These are phyloP conservation scores for Xylaria nigripes DNA, from an alignment of 495 filamentous ascomycete species.

Conservation along the genomic window DNA sequence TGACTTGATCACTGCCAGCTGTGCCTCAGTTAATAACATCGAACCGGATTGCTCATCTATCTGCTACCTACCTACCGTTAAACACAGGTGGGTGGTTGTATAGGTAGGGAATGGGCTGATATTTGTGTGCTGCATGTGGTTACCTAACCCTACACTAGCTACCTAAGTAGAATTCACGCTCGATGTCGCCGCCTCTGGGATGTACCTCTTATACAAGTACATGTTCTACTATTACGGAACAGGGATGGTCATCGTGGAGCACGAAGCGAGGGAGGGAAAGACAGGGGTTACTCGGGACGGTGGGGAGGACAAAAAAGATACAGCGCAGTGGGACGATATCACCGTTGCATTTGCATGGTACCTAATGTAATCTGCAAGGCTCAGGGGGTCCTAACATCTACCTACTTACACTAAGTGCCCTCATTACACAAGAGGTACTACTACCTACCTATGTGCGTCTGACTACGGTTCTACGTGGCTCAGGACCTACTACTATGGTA, in stretches of 20 bases:
- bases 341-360: conserved; percentile 6
- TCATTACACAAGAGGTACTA: background rate
- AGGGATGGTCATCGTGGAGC: background rate
- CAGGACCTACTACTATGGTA: no score
- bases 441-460: no score
- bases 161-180: no score
- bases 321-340: conserved; percentile 7
- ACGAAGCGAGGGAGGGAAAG: conserved; percentile 6
- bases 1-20: background rate
- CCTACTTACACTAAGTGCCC: background rate
- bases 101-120: background rate
- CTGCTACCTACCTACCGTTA: no score
- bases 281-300: conserved; percentile 3
- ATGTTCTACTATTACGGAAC: background rate
- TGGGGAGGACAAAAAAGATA: conserved; percentile 9
- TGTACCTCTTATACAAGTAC: background rate
- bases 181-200: background rate
- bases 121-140: no score
- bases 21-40: no score
- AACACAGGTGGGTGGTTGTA: background rate
- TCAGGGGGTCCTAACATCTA: background rate
- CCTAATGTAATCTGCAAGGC: conserved; percentile 1
- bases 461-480: no score
- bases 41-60: no score
- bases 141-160: no score